Evolutionary conservation across 1,284 basidiomycete species (phyloP).

Genomic region (Cryptococcus sp.): DNA sequence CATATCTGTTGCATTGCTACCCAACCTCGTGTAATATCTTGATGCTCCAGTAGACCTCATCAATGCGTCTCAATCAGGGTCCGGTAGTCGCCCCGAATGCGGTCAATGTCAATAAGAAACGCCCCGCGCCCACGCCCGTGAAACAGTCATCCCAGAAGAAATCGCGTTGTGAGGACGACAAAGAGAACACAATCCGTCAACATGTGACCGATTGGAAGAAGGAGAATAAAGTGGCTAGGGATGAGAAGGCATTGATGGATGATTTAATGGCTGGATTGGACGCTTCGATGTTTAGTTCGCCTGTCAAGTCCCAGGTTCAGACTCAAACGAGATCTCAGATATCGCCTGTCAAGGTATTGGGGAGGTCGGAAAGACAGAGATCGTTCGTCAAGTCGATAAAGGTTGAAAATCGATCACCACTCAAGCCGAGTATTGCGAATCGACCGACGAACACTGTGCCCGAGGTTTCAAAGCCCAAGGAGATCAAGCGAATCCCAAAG

Average conservation of each 20-base stretch:
- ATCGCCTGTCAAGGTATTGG: constrained; percentile 8
- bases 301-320: constrained; percentile 4
- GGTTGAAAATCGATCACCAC: neutral
- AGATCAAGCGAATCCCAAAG: neutral
- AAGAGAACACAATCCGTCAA: no score
- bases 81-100: no score
- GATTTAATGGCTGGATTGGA: constrained; percentile 43
- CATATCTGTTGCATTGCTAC: no score
- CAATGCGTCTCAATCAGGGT: no score
- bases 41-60: no score
- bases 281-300: constrained; percentile 35
- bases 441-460: neutral
- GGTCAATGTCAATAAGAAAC: no score
- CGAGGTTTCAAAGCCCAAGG: neutral
- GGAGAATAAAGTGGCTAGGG: constrained; percentile 9
- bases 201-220: neutral
- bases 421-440: neutral
- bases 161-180: no score
- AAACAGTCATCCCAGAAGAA: no score
- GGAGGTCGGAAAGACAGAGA: neutral
- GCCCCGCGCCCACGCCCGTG: no score
- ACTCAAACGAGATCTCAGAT: neutral
- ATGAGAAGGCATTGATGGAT: constrained; percentile 44
- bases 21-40: no score
- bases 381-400: neutral